These are phyloP conservation scores for Pythium pyrilobum DNA, from an alignment of 352 stramenopile species.

Conservation along the genomic window DNA sequence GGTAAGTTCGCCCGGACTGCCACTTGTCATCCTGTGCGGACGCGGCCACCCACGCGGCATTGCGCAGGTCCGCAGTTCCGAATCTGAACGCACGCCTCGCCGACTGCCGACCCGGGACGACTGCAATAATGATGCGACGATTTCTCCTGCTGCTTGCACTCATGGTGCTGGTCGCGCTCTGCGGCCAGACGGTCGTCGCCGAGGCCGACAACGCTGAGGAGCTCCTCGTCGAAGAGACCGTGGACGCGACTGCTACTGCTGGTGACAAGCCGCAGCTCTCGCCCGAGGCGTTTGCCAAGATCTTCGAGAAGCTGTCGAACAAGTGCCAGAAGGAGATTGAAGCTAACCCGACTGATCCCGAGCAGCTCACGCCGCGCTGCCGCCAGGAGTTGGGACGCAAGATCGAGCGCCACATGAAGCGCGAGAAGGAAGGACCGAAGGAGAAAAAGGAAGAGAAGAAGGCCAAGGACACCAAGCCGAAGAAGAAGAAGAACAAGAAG, in stretches of 20 bases:
- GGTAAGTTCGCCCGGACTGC: conserved; percentile 11
- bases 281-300: conserved; percentile 51
- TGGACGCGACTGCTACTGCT: conserved; percentile 22
- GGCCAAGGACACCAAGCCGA: conserved; percentile 27
- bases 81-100: not conserved
- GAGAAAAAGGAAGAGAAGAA: conserved; percentile 34
- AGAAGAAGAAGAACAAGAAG: conserved; percentile 68
- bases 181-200: conserved; percentile 24
- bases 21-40: conserved; percentile 15
- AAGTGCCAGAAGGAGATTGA: conserved; percentile 71
- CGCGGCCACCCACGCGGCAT: too few species aligned
- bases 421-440: conserved; percentile 26
- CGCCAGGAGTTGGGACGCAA: conserved; percentile 43
- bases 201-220: conserved; percentile 27
- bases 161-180: conserved; percentile 40
- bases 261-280: conserved; percentile 41
- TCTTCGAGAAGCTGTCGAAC: conserved; percentile 71
- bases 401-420: conserved; percentile 59
- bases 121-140: conserved; percentile 26
- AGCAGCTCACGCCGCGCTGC: conserved; percentile 64
- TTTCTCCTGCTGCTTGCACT: conserved; percentile 46
- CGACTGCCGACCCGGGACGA: too few species aligned
- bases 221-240: conserved; percentile 39
- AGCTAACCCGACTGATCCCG: conserved; percentile 54
- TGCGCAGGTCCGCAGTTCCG: not conserved